A percentile compares a stretch with the other conserved stretches of the same genome.
Conservation (phyloP, 1,284 basidiomycete genomes). For the Porogramme epimiltina region DNA sequence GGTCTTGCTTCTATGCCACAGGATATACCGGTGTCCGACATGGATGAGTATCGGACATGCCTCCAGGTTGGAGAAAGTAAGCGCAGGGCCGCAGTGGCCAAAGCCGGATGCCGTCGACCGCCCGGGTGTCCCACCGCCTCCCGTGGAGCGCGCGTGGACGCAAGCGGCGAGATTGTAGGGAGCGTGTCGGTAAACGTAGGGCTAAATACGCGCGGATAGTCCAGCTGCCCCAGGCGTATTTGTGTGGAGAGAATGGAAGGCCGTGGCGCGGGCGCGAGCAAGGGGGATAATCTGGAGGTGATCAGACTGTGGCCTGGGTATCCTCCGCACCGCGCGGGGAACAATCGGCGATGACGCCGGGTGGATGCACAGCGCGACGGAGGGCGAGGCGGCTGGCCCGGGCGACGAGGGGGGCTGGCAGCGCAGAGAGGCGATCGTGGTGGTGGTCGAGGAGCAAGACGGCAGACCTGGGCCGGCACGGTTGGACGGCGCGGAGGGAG, state of each 20-base stretch:
- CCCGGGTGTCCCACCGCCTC: no score
- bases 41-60: no score
- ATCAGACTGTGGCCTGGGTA: constrained; percentile 18
- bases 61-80: no score
- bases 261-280: constrained; percentile 9
- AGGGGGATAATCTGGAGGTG: constrained; percentile 14
- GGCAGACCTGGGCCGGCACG: constrained; percentile 17
- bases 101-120: no score
- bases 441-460: constrained; percentile 14
- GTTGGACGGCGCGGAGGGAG: constrained; percentile 19
- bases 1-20: no score
- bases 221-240: constrained; percentile 2
- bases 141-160: constrained; percentile 8
- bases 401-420: neutral
- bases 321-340: constrained; percentile 9
- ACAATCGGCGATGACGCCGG: constrained; percentile 14
- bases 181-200: neutral
- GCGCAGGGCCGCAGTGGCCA: no score
- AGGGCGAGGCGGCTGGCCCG: neutral
- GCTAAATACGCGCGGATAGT: neutral
- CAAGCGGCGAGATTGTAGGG: constrained; percentile 8
- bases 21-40: no score
- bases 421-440: constrained; percentile 2
- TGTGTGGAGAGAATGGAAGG: constrained; percentile 1
- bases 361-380: constrained; percentile 6